These are phyloP conservation scores for Juglanconis oblonga DNA, from an alignment of 2,329 filamentous ascomycete species.

Conservation along the genomic window DNA sequence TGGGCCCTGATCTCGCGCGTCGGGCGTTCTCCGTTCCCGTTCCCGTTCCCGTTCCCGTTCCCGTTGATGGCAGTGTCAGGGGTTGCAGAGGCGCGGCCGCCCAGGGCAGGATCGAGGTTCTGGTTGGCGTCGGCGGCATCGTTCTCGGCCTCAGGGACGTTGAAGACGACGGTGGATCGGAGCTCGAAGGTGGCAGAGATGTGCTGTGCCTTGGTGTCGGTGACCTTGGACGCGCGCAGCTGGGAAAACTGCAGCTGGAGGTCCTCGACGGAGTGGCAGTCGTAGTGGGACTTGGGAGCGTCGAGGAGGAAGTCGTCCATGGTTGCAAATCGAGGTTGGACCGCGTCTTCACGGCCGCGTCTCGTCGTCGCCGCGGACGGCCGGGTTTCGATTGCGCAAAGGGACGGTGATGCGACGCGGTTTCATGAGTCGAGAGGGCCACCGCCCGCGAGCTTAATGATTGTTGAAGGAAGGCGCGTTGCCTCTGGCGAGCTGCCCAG, in stretches of 20 bases:
- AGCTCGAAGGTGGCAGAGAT: constrained; percentile 46
- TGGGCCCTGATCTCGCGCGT: constrained; percentile 40
- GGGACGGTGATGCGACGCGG: not conserved
- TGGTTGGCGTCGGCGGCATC: constrained; percentile 27
- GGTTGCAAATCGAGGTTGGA: not conserved
- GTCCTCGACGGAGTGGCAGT: constrained; percentile 41
- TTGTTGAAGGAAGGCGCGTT: no score
- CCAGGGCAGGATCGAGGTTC: constrained; percentile 23
- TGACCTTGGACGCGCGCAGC: constrained; percentile 40
- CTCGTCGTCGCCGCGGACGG: not conserved
- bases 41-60: not conserved
- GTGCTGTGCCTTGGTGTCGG: constrained; percentile 48
- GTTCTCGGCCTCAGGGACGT: constrained; percentile 37
- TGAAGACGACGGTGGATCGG: constrained; percentile 40
- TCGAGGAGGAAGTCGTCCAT: constrained; percentile 32
- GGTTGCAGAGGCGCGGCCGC: constrained; percentile 32
- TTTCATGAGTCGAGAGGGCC: no score
- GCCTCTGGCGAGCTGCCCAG: no score
- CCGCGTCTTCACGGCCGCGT: not conserved
- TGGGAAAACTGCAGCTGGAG: constrained; percentile 43
- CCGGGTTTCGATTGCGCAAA: not conserved
- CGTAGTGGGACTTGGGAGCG: constrained; percentile 25
- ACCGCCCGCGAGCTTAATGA: no score
- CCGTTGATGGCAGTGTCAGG: constrained; percentile 12
- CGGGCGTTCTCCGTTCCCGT: not conserved